Percentiles rank a stretch among this genome's conserved stretches.
Evolutionary conservation across 306 rosid species (phyloP).

Genomic region (Biancaea sappan): DNA sequence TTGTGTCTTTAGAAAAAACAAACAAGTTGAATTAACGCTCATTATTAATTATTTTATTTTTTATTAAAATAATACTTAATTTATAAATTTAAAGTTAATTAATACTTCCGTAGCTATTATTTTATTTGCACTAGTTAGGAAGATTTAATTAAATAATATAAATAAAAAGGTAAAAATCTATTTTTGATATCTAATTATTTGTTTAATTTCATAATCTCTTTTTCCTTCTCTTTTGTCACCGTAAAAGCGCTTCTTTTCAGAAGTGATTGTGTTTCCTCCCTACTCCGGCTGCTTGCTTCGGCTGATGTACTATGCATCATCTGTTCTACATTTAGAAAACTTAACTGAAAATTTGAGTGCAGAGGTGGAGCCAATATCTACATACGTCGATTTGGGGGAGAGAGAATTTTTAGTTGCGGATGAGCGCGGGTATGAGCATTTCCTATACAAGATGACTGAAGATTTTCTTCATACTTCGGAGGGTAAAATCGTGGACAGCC

Average conservation of each 20-base stretch:
- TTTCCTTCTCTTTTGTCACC: too few species aligned
- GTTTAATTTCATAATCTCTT: too few species aligned
- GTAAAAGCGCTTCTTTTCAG: background rate
- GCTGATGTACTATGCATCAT: background rate
- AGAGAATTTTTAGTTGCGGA: conserved; percentile 89
- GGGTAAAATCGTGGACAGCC: conserved; percentile 76
- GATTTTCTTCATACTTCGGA: conserved; percentile 75
- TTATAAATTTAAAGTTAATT: too few species aligned
- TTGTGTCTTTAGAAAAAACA: too few species aligned
- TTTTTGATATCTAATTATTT: too few species aligned
- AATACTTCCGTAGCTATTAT: too few species aligned
- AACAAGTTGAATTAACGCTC: too few species aligned
- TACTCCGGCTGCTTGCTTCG: background rate
- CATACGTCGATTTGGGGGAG: conserved; percentile 78
- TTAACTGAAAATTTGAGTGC: background rate
- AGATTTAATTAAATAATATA: too few species aligned
- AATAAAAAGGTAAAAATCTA: too few species aligned
- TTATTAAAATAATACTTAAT: too few species aligned
- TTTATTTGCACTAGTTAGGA: too few species aligned
- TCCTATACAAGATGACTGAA: conserved; percentile 81
- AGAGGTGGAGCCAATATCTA: conserved; percentile 86
- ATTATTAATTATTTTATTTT: too few species aligned
- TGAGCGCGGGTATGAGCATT: conserved; percentile 81
- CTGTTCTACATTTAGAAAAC: background rate
- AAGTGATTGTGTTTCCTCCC: background rate